Base-by-base conservation (phyloP, 352 stramenopile genomes). In the Albugo candida region DNA sequence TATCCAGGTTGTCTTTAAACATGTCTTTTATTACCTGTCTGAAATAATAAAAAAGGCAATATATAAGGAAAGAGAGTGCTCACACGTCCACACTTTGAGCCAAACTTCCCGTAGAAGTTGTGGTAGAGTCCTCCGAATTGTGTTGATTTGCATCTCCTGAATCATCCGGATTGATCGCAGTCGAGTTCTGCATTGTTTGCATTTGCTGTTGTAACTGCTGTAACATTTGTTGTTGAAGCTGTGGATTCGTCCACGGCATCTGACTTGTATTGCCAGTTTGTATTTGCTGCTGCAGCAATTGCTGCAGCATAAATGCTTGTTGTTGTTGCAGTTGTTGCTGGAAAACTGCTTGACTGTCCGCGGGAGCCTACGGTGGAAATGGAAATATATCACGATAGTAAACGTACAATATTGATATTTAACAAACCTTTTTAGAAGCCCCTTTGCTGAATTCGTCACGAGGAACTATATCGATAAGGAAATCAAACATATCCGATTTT, bases 401-500 rank as follows among this genome's bases (percentile, higher is more conserved):
- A 14, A 19, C 5, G 13, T n/a, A 18, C 3, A 41, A 19, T 20
- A 17, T 8, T 37, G 10, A 44, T 6, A 39, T 38, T 37, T 39
- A 20, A 3, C 17, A 1, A 47, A 82, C 73, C 68, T 92, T 92
- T 53, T 92, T 92, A 42, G 73, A 67, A 31, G 24, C 24, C 8
- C 24, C 38, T 0, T 76, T 74, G 56, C 88, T 92, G 49, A 92
- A 81, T 50, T 92, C 78, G 43, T 92, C 78, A 10, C 77, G 67
- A 8, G 83, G 83, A 36, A 95, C 80, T 47, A 95, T 91, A 51
- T 95, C 83, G 36, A 94, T 93, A 21, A 95, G 67, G 53, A 95
- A 95, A 51, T 95, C 83, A 49, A 94, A 94, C 19, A 92, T 80
- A 48, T 95, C 83, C 41, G 77, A 92, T 60, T 92, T 91, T 54